Conservation (phyloP, 768 basidiomycete genomes). For the Boletus patriciae region DNA sequence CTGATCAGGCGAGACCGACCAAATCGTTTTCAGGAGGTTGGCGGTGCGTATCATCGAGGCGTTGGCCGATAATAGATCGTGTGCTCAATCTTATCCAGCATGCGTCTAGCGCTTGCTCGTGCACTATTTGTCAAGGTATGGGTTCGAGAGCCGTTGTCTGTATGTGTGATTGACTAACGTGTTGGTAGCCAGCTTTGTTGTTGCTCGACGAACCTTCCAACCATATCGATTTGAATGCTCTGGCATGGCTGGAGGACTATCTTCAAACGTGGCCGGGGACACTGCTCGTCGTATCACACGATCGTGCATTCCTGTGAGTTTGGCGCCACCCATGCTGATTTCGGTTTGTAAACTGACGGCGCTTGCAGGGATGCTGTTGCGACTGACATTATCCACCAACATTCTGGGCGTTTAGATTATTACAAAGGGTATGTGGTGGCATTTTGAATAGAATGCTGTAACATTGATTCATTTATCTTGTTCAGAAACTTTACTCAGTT, state of each 20-base stretch:
- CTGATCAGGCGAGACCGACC: conserved; percentile 81
- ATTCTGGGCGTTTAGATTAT: conserved; percentile 90
- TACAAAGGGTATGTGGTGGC: conserved; percentile 76
- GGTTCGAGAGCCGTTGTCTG: neutral
- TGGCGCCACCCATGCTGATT: neutral
- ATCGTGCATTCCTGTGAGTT: conserved; percentile 87
- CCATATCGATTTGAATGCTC: conserved; percentile 94
- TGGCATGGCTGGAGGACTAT: conserved; percentile 98
- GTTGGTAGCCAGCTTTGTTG: conserved; percentile 63
- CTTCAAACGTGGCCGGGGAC: conserved; percentile 94
- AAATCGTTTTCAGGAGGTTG: conserved; percentile 95
- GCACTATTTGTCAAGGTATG: conserved; percentile 92
- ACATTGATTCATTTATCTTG: conserved; percentile 2
- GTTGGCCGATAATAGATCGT: neutral
- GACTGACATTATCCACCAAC: conserved; percentile 97
- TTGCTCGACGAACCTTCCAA: conserved; percentile 95
- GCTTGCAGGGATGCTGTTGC: conserved; percentile 81
- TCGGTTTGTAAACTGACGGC: neutral
- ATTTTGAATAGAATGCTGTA: neutral
- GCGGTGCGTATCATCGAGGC: conserved; percentile 50
- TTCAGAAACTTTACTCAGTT: conserved; percentile 94
- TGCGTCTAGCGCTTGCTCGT: conserved; percentile 93
- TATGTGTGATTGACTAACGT: conserved; percentile 5
- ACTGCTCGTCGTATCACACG: conserved; percentile 95
- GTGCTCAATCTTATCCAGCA: conserved; percentile 46